A percentile compares a stretch with the other conserved stretches of the same genome.
These are phyloP conservation scores for Murraya paniculata DNA, from an alignment of 345 rosid species.

Conservation along the genomic window DNA sequence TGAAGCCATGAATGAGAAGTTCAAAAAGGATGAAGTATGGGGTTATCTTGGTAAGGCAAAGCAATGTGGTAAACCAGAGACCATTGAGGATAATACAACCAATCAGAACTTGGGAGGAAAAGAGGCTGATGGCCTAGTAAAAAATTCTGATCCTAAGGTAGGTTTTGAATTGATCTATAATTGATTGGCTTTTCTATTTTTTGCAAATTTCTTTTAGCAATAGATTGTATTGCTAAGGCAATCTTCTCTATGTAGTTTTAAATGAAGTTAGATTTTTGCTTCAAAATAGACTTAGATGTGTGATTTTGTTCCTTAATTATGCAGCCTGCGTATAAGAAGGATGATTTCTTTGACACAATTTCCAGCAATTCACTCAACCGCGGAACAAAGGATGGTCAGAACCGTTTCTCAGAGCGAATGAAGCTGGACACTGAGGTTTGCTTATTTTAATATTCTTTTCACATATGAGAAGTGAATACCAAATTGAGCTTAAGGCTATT, in stretches of 20 bases:
- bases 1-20: slow-evolving; percentile 75
- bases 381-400: slow-evolving; percentile 30
- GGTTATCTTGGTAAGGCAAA: slow-evolving; percentile 51
- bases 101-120: slow-evolving; percentile 8
- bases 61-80: slow-evolving; percentile 16
- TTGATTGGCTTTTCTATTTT: background rate
- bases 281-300: background rate
- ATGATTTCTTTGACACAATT: slow-evolving; percentile 46
- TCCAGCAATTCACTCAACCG: slow-evolving; percentile 36
- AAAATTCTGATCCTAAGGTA: slow-evolving; percentile 25
- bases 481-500: background rate
- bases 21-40: slow-evolving; percentile 68
- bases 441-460: background rate
- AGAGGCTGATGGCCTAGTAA: background rate
- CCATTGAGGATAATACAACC: slow-evolving; percentile 9
- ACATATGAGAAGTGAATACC: background rate
- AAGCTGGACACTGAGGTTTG: slow-evolving; percentile 41
- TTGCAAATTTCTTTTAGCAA: background rate
- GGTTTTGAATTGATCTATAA: background rate
- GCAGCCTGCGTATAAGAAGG: slow-evolving; percentile 49
- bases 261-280: background rate
- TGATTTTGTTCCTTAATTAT: slow-evolving; percentile 1
- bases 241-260: background rate
- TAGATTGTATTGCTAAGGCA: background rate
- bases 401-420: slow-evolving; percentile 37